Percentiles rank a stretch among this genome's conserved stretches.
Evolutionary conservation across 2,329 filamentous ascomycete genomes (phyloP).

Genomic region (Fusarium secorum): DNA sequence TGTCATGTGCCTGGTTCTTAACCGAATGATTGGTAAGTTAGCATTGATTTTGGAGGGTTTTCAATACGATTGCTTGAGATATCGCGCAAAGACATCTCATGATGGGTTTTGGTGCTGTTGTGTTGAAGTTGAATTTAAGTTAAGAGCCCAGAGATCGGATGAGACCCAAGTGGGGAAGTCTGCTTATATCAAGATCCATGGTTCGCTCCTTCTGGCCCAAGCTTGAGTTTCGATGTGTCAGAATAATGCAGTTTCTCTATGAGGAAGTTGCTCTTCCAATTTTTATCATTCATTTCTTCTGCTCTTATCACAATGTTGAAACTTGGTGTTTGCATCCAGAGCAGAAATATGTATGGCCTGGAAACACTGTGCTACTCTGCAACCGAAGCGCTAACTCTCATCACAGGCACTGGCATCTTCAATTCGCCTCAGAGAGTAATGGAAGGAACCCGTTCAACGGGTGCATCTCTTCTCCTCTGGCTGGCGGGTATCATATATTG

Average conservation of each 20-base stretch:
- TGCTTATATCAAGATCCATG: constrained; percentile 12
- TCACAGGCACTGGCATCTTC: constrained; percentile 49
- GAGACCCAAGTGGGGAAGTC: constrained; percentile 35
- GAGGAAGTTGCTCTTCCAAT: background rate
- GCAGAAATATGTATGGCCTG: background rate
- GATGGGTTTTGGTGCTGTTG: background rate
- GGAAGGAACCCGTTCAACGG: constrained; percentile 45
- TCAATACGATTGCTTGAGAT: background rate
- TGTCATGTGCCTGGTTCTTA: constrained; percentile 48
- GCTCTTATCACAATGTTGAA: background rate
- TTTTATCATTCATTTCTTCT: background rate
- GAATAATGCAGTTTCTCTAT: background rate
- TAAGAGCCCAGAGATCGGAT: constrained; percentile 2
- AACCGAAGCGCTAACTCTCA: constrained; percentile 16
- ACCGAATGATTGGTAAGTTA: constrained; percentile 50
- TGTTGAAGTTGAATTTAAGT: constrained; percentile 38
- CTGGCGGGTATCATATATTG: constrained; percentile 50
- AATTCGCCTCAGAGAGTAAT: constrained; percentile 47
- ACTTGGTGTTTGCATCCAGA: background rate
- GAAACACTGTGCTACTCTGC: background rate
- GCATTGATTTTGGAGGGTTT: rapidly evolving
- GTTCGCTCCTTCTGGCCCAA: constrained; percentile 20
- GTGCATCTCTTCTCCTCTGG: constrained; percentile 52
- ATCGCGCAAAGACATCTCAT: background rate
- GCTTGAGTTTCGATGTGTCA: constrained; percentile 29